Conservation (phyloP, 148 eudicot genomes). For the Fagopyrum homotropicum region DNA sequence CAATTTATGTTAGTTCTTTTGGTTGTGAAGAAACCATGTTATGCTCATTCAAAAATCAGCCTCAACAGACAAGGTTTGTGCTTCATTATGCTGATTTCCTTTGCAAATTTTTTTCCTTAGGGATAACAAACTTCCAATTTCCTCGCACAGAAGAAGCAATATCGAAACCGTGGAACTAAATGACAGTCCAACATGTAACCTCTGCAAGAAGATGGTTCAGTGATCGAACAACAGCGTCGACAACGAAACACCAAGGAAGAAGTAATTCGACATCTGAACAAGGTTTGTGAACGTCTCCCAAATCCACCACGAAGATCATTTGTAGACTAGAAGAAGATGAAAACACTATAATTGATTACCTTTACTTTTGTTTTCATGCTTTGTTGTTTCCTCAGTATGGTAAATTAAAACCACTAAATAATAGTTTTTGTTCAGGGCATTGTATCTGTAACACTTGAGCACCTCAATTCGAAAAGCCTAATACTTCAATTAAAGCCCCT, state of each 20-base stretch:
- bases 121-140: too few relatives aligned
- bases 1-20: too few relatives aligned
- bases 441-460: too few relatives aligned
- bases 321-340: not conserved
- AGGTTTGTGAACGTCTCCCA: slow-evolving; percentile 5
- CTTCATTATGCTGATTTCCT: not conserved
- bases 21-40: slow-evolving; percentile 64
- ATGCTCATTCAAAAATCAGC: slow-evolving; percentile 59
- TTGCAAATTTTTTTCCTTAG: not conserved
- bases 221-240: slow-evolving; percentile 65
- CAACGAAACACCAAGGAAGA: slow-evolving; percentile 61
- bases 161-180: slow-evolving; percentile 55
- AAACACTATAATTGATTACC: not conserved
- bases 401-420: too few relatives aligned
- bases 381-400: not conserved
- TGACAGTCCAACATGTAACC: slow-evolving; percentile 17
- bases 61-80: slow-evolving; percentile 4
- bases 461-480: too few relatives aligned
- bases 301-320: not conserved
- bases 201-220: slow-evolving; percentile 84
- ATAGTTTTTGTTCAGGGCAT: too few relatives aligned
- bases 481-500: too few relatives aligned
- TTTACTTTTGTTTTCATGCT: not conserved
- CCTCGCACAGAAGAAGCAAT: slow-evolving; percentile 37
- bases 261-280: slow-evolving; percentile 43